Evolutionary conservation across 495 filamentous ascomycete species (phyloP), one percentile per base, ranked within the genome.

Genomic region (Talaromyces proteolyticus): DNA sequence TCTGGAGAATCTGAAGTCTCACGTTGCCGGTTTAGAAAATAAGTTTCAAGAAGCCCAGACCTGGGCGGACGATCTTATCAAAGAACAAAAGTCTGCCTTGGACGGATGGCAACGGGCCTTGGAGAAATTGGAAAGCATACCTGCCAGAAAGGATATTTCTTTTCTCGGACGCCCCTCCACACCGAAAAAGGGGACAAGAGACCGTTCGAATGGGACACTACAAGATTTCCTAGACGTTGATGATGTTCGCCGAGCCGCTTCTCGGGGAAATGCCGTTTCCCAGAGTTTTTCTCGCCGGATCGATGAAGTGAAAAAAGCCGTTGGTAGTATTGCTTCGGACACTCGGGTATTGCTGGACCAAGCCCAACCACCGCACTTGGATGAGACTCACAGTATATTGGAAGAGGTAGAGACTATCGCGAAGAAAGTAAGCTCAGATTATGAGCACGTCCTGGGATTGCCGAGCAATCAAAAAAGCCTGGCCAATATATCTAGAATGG

Each of bases 401-500:
- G 81, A 92, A 44, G 94, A 97, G 60, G 89, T 99, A 37, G 83
- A 91, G 60, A 83, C 88, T 0, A 72, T 97, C 49, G 80, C 83
- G 14, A 88, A 78, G 58, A 97, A 96, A 67, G 83, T 99, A 53
- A 79, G 81, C 16, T 88, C 87, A 1, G 94, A 97, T 61, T 88
- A 87, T 59, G 86, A 95, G 55, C 85, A 87, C 61, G 81, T 90
- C 3, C 67, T 88, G 16, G 76, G 77, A 5, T 80, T 90, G 42
- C 72, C 82, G 1, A 80, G 76, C 63, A 85, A 79, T 50, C 66
- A 78, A 37, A 89, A 88, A 53, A 85, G 88, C 26, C 72, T 90
- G 38, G 79, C 81, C 6, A 88, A 90, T 57, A 85, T 85, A 12
- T 95, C 91, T 23, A 90, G 90, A 63, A 86, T 89, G 56, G 93